Evolutionary conservation across 345 rosid genomes (phyloP).

Genomic region (Triadica sebifera): DNA sequence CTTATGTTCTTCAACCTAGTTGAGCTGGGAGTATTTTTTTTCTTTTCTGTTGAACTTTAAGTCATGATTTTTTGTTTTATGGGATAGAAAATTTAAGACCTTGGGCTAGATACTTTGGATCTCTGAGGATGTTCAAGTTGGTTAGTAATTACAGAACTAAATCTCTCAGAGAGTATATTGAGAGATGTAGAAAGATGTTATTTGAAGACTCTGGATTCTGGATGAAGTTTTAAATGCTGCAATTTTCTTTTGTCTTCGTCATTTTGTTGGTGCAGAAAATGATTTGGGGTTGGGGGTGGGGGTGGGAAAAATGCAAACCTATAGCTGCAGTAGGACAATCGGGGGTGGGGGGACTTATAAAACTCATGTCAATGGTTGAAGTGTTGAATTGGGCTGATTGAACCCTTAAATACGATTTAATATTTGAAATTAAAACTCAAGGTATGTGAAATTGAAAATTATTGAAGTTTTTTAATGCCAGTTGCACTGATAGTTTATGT

Average conservation of each 20-base stretch:
- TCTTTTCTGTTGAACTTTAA: neutral
- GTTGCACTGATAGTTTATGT: neutral
- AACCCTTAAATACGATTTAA: neutral
- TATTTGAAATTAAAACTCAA: neutral
- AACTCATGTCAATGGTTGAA: neutral
- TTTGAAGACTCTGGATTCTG: neutral
- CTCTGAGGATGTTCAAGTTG: neutral
- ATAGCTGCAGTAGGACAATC: neutral
- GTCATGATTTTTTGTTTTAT: neutral
- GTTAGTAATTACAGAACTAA: neutral
- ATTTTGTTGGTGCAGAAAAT: neutral
- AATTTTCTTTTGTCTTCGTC: neutral
- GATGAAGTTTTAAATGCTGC: neutral
- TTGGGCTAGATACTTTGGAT: neutral
- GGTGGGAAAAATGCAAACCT: neutral
- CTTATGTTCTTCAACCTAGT: neutral
- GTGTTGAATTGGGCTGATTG: neutral
- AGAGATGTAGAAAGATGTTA: neutral
- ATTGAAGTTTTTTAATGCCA: neutral
- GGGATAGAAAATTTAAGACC: slow-evolving; percentile 13
- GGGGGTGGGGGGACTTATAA: no score
- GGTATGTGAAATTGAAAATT: neutral
- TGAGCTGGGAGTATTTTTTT: neutral
- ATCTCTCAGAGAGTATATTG: neutral
- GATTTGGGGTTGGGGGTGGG: neutral